These are phyloP conservation scores for Syncephalastrum monosporum DNA, from an alignment of 371 early-diverging fungal species.

Conservation along the genomic window DNA sequence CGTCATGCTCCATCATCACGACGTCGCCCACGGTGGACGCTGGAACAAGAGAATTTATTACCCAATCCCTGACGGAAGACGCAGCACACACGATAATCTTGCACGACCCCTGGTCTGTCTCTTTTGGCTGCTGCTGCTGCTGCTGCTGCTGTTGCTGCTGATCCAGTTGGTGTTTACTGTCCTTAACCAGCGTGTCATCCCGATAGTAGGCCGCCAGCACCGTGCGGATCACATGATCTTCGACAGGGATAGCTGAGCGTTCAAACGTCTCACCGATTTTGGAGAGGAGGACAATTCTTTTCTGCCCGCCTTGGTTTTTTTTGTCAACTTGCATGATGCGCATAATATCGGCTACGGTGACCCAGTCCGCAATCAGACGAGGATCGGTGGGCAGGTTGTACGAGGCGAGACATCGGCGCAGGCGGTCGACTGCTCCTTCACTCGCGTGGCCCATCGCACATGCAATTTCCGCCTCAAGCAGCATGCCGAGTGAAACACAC, in stretches of 20 bases:
- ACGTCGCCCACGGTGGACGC: too few species aligned
- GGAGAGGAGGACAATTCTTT: constrained; percentile 80
- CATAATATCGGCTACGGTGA: constrained; percentile 70
- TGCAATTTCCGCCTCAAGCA: constrained; percentile 87
- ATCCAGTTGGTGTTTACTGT: too few species aligned
- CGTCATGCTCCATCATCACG: too few species aligned
- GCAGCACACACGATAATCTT: too few species aligned
- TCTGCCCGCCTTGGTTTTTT: constrained; percentile 85
- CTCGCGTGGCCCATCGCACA: constrained; percentile 73
- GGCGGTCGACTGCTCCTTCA: constrained; percentile 72
- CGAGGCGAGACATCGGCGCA: constrained; percentile 73
- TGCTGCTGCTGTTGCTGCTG: too few species aligned
- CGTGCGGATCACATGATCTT: constrained; percentile 2
- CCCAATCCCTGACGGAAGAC: too few species aligned
- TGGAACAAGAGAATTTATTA: too few species aligned
- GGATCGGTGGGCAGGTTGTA: constrained; percentile 83
- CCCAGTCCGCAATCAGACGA: constrained; percentile 31
- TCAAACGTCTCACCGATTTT: constrained; percentile 82
- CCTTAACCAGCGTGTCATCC: too few species aligned
- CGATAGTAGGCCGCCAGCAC: background rate
- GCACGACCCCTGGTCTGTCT: too few species aligned
- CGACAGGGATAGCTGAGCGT: constrained; percentile 68
- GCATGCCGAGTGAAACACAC: constrained; percentile 92
- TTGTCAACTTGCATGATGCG: constrained; percentile 89
- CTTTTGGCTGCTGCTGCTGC: too few species aligned